A percentile compares a stretch with the other conserved stretches of the same genome.
These are phyloP conservation scores for carrot (Daucus carota) DNA, from an alignment of 129 eudicot species.

Conservation along the genomic window DH1_v3.0 NC_030384.2:35176001-35176500, in stretches of 20 bases:
- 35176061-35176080: not conserved
- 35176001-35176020: constrained; percentile 25
- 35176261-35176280: constrained; percentile 1
- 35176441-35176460: constrained; percentile 49
- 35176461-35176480: constrained; percentile 38
- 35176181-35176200: constrained; percentile 11
- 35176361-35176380: not conserved
- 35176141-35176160: not conserved
- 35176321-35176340: not conserved
- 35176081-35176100: not conserved
- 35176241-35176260: not conserved
- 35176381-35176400: not conserved
- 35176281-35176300: not conserved
- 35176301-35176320: not conserved
- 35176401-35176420: not conserved
- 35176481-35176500: constrained; percentile 47
- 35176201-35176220: constrained; percentile 3
- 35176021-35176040: constrained; percentile 25
- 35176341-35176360: not conserved
- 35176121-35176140: not conserved
- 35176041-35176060: constrained; percentile 35
- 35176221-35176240: not conserved
- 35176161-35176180: not conserved
- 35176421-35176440: constrained; percentile 21
- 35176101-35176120: not conserved